A percentile compares a stretch with the other conserved stretches of the same genome.
These are phyloP conservation scores for Phytophthora constricta DNA, from an alignment of 352 stramenopile genomes.

Conservation along the genomic window DNA sequence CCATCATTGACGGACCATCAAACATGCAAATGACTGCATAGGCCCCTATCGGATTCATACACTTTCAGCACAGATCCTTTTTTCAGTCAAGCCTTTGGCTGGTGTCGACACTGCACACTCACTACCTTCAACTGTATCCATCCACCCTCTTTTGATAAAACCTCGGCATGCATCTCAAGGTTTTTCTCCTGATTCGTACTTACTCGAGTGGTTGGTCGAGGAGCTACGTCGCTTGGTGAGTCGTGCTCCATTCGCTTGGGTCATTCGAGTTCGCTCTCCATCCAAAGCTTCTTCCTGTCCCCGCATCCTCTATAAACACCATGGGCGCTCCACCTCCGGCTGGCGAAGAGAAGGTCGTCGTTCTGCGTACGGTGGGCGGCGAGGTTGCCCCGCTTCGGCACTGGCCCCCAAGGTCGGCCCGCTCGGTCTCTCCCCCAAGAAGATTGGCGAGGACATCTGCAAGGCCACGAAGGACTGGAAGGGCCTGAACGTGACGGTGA, in stretches of 20 bases:
- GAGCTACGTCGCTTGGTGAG: conserved; percentile 21
- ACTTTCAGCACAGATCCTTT: too few species aligned
- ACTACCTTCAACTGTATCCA: too few species aligned
- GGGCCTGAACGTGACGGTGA: conserved; percentile 99
- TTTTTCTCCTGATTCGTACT: too few species aligned
- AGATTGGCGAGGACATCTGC: conserved; percentile 99
- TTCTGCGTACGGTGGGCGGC: conserved; percentile 99
- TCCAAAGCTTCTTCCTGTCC: conserved; percentile 38
- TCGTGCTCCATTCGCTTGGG: neutral
- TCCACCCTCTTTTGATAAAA: too few species aligned
- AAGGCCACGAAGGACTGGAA: conserved; percentile 99
- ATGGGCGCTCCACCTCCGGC: conserved; percentile 89
- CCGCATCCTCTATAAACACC: conserved; percentile 92
- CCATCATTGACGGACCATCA: too few species aligned
- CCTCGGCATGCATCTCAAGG: too few species aligned
- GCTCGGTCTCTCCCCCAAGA: conserved; percentile 99
- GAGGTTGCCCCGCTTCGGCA: conserved; percentile 98
- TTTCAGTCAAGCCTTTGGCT: too few species aligned
- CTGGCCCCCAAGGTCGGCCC: conserved; percentile 99
- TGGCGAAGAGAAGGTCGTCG: conserved; percentile 93
- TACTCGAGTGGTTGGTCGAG: conserved; percentile 46
- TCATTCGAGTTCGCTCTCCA: conserved; percentile 50
- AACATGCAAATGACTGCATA: too few species aligned
- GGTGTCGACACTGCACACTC: too few species aligned
- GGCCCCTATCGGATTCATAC: too few species aligned